These are phyloP conservation scores for Asterophora lycoperdoides DNA, from an alignment of 768 basidiomycete species.

Conservation along the genomic window DNA sequence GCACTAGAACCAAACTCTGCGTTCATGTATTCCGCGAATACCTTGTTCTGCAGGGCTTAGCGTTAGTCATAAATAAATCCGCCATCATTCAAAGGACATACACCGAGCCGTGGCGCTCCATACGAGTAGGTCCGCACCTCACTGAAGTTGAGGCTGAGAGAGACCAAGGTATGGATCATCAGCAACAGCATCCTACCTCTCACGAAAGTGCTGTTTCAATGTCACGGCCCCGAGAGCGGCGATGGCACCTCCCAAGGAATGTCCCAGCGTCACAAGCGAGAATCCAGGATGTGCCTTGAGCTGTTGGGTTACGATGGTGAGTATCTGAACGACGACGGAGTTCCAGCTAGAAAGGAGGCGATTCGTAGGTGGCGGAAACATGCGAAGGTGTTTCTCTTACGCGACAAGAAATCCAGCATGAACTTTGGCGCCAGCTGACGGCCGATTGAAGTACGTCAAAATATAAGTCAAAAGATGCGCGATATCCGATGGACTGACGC, in stretches of 20 bases:
- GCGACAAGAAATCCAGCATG: slow-evolving; percentile 49
- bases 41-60: too few species aligned
- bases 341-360: slow-evolving; percentile 41
- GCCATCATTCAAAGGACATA: too few species aligned
- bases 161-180: too few species aligned
- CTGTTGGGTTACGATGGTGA: slow-evolving; percentile 32
- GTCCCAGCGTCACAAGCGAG: slow-evolving; percentile 44
- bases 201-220: slow-evolving; percentile 38
- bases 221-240: slow-evolving; percentile 45
- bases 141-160: too few species aligned
- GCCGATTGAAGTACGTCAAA: too few species aligned
- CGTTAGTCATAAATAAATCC: too few species aligned
- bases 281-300: slow-evolving; percentile 32
- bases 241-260: slow-evolving; percentile 52
- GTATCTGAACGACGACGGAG: slow-evolving; percentile 38
- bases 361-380: not conserved
- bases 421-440: slow-evolving; percentile 35
- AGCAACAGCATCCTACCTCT: slow-evolving; percentile 29
- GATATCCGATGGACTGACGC: slow-evolving; percentile 17
- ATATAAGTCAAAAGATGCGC: not conserved
- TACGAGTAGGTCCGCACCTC: too few species aligned
- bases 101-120: too few species aligned
- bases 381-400: slow-evolving; percentile 24
- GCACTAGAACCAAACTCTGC: too few species aligned
- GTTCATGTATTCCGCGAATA: too few species aligned